Percentiles rank a stretch among this genome's conserved stretches.
phyloP scores from a whole-genome alignment of 2,329 filamentous ascomycete genomes.

The Pseudocercospora eumusae region DNA sequence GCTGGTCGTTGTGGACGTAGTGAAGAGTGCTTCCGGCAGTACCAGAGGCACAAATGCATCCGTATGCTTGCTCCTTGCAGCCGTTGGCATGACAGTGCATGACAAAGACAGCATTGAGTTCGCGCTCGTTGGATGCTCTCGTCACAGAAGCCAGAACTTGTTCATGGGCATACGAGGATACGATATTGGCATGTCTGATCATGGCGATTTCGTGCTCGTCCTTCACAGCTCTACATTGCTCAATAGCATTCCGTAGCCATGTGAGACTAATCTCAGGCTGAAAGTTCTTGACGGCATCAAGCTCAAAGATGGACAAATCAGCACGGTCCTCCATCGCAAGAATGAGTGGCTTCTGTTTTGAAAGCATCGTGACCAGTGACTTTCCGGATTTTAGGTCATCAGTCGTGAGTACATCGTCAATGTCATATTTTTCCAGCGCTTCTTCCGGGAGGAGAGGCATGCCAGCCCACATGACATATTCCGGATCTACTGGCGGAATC shows the following conservation, averaged over 20 bases:
- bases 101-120: conserved; percentile 80
- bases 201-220: conserved; percentile 79
- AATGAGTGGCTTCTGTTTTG: conserved; percentile 51
- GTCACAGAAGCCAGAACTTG: conserved; percentile 66
- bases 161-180: conserved; percentile 77
- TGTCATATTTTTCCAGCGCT: conserved; percentile 60
- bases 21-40: conserved; percentile 81
- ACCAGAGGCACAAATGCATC: conserved; percentile 80
- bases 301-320: conserved; percentile 43
- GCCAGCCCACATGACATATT: conserved; percentile 94
- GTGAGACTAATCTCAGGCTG: conserved; percentile 66
- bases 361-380: conserved; percentile 52
- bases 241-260: conserved; percentile 66
- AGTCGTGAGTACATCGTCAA: conserved; percentile 57
- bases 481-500: conserved; percentile 85
- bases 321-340: conserved; percentile 80
- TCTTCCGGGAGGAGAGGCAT: conserved; percentile 76
- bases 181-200: conserved; percentile 76
- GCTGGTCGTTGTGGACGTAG: conserved; percentile 77
- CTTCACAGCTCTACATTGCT: conserved; percentile 79
- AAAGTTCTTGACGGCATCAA: conserved; percentile 65
- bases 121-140: conserved; percentile 71
- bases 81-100: conserved; percentile 73
- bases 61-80: conserved; percentile 81
- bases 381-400: conserved; percentile 76